A percentile compares a stretch with the other conserved stretches of the same genome.
These are phyloP conservation scores for Glebionis coronaria DNA, from an alignment of 129 eudicot species.

Conservation along the genomic window DNA sequence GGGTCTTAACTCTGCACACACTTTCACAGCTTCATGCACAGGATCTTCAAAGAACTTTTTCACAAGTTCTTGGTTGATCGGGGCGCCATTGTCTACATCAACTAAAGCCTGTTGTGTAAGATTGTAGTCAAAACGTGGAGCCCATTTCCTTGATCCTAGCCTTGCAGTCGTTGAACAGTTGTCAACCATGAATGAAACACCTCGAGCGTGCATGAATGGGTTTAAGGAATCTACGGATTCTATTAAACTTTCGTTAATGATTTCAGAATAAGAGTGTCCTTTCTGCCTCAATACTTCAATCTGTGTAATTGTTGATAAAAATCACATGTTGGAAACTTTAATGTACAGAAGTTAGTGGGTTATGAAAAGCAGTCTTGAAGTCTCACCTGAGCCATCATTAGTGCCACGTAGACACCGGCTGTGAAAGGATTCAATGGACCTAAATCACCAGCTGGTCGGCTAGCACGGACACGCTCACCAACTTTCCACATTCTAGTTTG, in stretches of 20 bases:
- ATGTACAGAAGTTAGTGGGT: background rate
- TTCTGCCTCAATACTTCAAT: slow-evolving; percentile 89
- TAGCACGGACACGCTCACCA: slow-evolving; percentile 82
- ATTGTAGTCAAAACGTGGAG: slow-evolving; percentile 82
- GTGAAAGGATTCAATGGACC: slow-evolving; percentile 95
- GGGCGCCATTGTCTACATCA: slow-evolving; percentile 63
- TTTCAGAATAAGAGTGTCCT: slow-evolving; percentile 94
- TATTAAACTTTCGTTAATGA: slow-evolving; percentile 89
- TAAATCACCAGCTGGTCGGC: slow-evolving; percentile 73
- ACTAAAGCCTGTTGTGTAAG: slow-evolving; percentile 89
- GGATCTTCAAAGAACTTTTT: slow-evolving; percentile 79
- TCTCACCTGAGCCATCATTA: slow-evolving; percentile 98
- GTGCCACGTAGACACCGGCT: slow-evolving; percentile 92
- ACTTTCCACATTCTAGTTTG: slow-evolving; percentile 98
- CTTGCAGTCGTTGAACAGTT: slow-evolving; percentile 93
- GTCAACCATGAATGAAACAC: slow-evolving; percentile 96
- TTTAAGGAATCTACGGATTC: slow-evolving; percentile 93
- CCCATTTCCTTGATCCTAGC: slow-evolving; percentile 93
- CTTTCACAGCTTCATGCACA: slow-evolving; percentile 77
- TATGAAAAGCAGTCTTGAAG: slow-evolving; percentile 4
- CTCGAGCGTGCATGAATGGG: slow-evolving; percentile 99
- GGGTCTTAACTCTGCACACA: slow-evolving; percentile 91
- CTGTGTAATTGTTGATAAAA: slow-evolving; percentile 27
- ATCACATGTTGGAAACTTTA: slow-evolving; percentile 28
- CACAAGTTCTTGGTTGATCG: slow-evolving; percentile 66